Evolutionary conservation across 2,329 filamentous ascomycete genomes (phyloP), one percentile per base, ranked within the genome.

Genomic region (Sporothrix inflata): DNA sequence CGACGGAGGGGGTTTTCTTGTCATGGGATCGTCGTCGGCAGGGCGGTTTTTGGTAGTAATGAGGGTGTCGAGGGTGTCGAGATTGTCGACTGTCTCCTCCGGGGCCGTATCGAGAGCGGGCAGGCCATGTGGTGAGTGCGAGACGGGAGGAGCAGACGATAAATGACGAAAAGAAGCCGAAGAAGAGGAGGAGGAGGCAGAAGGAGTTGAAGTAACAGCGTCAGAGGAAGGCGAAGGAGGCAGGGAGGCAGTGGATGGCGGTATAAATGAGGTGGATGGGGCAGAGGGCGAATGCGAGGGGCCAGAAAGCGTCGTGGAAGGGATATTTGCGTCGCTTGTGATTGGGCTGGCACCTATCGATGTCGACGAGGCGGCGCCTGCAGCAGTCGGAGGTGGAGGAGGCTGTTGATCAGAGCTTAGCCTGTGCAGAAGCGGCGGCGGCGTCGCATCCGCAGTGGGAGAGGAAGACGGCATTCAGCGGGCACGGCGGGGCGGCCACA

Each of bases 11-110:
- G 75, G 73, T 73, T 76, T 76, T 61, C 71, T 42, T 66, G 75
- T 78, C 79, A 79, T 80, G 72, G 67, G 67, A 55, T 73, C 71
- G 74, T 61, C 74, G 69, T 73, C 72, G 70, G 21, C n/a, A 72
- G 74, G 45, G 74, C 67, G 51, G 19, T 12, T 27, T 19, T n/a
- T 47, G 45, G 21, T 53, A 63, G 70, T 73, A 68, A 70, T 75
- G 61, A 67, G 45, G 72, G 34, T 74, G 47, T 76, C 71, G 76
- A 49, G 61, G 19, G 3, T 60, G 73, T 53, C 11, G 60, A 51
- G 61, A 27, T 30, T 63, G 60, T 73, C 66, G 73, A 69, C 73
- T 40, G 61, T 34, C 40, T 72, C 70, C 63, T 72, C 63, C 51
- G 53, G 34, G 53, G 49, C 65, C 45, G 60, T 24, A 57, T 55